phyloP scores from a whole-genome alignment of 495 filamentous ascomycete species.

The Xeromyces bisporus region DNA sequence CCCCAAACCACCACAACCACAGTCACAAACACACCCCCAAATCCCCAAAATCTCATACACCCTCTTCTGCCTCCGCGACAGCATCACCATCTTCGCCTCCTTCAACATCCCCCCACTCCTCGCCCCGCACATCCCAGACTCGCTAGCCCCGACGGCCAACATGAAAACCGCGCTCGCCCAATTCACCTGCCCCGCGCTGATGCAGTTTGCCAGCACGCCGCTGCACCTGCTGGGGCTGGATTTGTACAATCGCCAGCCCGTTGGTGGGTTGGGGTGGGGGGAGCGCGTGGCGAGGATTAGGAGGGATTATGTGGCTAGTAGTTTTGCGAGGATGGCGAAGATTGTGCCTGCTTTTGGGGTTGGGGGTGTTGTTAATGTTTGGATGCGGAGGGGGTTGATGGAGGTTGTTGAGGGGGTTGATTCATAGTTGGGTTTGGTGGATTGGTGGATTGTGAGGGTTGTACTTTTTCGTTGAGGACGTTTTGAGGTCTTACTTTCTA shows the following conservation, averaged over 20 bases:
- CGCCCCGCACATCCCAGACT: constrained; percentile 31
- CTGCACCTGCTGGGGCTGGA: constrained; percentile 81
- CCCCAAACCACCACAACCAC: constrained; percentile 2
- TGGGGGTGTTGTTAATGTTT: constrained; percentile 74
- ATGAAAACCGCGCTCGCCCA: constrained; percentile 51
- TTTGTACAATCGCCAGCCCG: constrained; percentile 58
- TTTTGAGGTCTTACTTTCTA: no score
- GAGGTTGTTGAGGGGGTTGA: constrained; percentile 25
- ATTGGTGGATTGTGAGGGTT: no score
- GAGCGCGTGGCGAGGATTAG: constrained; percentile 47
- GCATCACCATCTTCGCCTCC: constrained; percentile 79
- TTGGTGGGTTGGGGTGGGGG: constrained; percentile 28
- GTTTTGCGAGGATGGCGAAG: constrained; percentile 66
- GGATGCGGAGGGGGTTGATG: constrained; percentile 47
- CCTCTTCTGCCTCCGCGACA: constrained; percentile 74
- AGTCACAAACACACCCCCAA: constrained; percentile 7
- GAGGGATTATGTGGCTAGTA: constrained; percentile 63
- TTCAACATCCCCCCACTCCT: constrained; percentile 81
- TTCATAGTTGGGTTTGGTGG: no score
- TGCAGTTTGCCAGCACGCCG: constrained; percentile 72
- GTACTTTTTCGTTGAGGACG: no score
- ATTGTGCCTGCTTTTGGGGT: constrained; percentile 91
- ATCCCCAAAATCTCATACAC: constrained; percentile 42
- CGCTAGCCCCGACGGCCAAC: constrained; percentile 32
- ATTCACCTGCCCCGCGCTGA: constrained; percentile 60